These are phyloP conservation scores for Mucor irregularis DNA, from an alignment of 371 early-diverging fungal genomes.

Conservation along the genomic window DNA sequence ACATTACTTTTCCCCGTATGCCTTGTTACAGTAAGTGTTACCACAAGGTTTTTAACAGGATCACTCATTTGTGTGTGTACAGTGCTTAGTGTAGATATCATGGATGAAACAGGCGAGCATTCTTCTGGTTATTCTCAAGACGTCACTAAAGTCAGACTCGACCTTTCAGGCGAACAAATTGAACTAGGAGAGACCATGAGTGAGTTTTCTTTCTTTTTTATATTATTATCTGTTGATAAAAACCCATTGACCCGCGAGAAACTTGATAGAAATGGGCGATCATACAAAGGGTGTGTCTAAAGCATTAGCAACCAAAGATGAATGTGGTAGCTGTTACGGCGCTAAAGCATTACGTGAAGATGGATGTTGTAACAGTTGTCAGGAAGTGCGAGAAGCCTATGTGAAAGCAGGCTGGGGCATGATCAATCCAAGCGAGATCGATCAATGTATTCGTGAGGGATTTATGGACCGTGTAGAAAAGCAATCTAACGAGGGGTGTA, in stretches of 20 bases:
- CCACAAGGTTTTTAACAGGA: neutral
- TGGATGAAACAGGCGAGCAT: slow-evolving; percentile 84
- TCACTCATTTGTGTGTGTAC: neutral
- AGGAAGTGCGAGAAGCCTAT: slow-evolving; percentile 89
- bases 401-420: slow-evolving; percentile 81
- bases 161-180: slow-evolving; percentile 66
- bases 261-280: slow-evolving; percentile 54
- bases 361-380: slow-evolving; percentile 96
- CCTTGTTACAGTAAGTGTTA: slow-evolving; percentile 81
- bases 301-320: slow-evolving; percentile 49
- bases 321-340: slow-evolving; percentile 94
- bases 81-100: slow-evolving; percentile 90
- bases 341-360: slow-evolving; percentile 57
- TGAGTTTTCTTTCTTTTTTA: slow-evolving; percentile 22
- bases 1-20: slow-evolving; percentile 89
- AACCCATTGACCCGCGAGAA: slow-evolving; percentile 1
- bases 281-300: slow-evolving; percentile 37
- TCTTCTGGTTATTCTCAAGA: slow-evolving; percentile 70
- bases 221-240: neutral
- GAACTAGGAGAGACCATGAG: slow-evolving; percentile 54
- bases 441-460: slow-evolving; percentile 92
- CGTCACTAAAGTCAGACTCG: slow-evolving; percentile 80
- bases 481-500: slow-evolving; percentile 90
- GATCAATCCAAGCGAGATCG: slow-evolving; percentile 68
- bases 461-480: slow-evolving; percentile 75